These are phyloP conservation scores for Sarocladium strictum DNA, from an alignment of 2,329 filamentous ascomycete species.

Conservation along the genomic window DNA sequence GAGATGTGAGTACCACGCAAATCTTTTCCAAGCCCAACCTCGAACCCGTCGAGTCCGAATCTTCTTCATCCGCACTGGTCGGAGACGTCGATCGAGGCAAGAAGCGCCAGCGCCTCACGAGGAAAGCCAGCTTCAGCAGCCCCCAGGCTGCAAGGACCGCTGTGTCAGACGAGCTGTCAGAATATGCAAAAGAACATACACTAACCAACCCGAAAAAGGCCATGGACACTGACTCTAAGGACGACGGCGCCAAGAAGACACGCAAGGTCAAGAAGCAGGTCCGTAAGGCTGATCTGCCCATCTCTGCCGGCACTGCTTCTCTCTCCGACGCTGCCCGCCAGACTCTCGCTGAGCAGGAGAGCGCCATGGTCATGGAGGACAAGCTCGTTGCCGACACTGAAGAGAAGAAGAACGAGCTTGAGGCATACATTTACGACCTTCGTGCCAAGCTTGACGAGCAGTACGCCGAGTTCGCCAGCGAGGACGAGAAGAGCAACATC, in stretches of 20 bases:
- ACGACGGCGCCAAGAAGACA: slow-evolving; percentile 72
- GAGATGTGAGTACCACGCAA: slow-evolving; percentile 16
- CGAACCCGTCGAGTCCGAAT: neutral
- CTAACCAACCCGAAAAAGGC: slow-evolving; percentile 42
- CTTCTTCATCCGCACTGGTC: slow-evolving; percentile 15
- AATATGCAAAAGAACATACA: slow-evolving; percentile 14
- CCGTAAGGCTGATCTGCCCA: slow-evolving; percentile 89
- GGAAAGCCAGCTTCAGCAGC: neutral
- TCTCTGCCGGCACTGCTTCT: slow-evolving; percentile 75
- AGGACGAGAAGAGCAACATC: slow-evolving; percentile 87
- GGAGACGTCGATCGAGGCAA: slow-evolving; percentile 35
- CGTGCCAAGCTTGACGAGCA: slow-evolving; percentile 91
- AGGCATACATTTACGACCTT: slow-evolving; percentile 95
- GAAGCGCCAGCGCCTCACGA: slow-evolving; percentile 46
- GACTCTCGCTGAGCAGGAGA: slow-evolving; percentile 72
- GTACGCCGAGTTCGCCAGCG: slow-evolving; percentile 81
- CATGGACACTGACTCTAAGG: slow-evolving; percentile 77
- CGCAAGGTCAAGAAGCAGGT: slow-evolving; percentile 99
- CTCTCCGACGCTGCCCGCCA: slow-evolving; percentile 66
- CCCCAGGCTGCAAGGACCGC: neutral
- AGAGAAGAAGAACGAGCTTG: slow-evolving; percentile 99
- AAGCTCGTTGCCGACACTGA: slow-evolving; percentile 98
- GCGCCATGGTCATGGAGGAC: slow-evolving; percentile 92
- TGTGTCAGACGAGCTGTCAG: neutral
- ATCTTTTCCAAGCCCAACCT: neutral